These are phyloP conservation scores for Pistacia atlantica DNA, from an alignment of 345 rosid species.

Conservation along the genomic window DNA sequence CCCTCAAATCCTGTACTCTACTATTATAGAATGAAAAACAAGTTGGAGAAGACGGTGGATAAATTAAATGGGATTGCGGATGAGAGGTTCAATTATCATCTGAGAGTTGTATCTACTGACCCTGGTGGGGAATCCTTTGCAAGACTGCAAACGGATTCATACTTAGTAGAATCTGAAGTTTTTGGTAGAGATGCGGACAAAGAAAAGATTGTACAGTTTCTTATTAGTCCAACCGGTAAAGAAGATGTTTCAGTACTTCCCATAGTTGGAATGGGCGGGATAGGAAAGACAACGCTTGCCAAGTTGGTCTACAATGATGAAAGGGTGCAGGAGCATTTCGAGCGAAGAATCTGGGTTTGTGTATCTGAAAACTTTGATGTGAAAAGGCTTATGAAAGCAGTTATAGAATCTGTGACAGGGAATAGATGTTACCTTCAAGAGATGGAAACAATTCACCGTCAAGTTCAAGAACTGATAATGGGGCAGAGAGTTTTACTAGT, in stretches of 20 bases:
- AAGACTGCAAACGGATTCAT: conserved; percentile 2
- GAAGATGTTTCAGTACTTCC: not conserved
- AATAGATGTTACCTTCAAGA: not conserved
- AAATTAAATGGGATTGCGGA: conserved; percentile 3
- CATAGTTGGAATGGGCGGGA: conserved; percentile 10
- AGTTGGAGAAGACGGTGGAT: not conserved
- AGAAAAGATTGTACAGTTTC: conserved; percentile 10
- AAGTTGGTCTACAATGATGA: conserved; percentile 2
- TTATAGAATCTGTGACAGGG: conserved; percentile 1
- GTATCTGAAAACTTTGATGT: conserved; percentile 10
- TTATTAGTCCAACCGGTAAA: not conserved
- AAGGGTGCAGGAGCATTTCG: not conserved
- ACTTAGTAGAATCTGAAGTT: conserved; percentile 16
- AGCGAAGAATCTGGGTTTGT: conserved; percentile 9
- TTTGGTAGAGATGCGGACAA: conserved; percentile 8
- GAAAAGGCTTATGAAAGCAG: conserved; percentile 1
- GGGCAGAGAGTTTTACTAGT: not conserved
- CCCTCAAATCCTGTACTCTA: not conserved
- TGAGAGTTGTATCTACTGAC: not conserved
- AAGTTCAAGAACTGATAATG: not conserved
- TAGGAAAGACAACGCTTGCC: conserved; percentile 13
- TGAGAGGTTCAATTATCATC: conserved; percentile 4
- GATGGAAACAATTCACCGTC: conserved; percentile 7
- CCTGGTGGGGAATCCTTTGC: not conserved
- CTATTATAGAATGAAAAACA: not conserved